Evolutionary conservation across 768 basidiomycete genomes (phyloP), one percentile per base, ranked within the genome.

Genomic region (Cystobasidium onofrii): DNA sequence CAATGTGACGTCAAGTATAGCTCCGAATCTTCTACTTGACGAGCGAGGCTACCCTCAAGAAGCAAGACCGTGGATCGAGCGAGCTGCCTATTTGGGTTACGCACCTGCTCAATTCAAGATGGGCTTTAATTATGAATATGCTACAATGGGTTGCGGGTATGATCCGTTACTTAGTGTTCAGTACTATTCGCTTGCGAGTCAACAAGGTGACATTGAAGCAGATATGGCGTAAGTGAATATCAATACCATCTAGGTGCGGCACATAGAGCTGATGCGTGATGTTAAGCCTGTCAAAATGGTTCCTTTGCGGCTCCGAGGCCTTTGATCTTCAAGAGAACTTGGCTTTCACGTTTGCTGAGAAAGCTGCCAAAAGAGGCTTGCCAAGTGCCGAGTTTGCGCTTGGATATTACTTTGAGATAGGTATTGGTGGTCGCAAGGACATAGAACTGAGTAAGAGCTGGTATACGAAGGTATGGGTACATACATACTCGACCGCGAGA

Each of bases 391-490:
- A 93, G 80, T 97, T 97, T 80, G 95, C 93, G 0, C 88, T 97
- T 86, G 95, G 94, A 0, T 97, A 97, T 80, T 98, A 95, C 80
- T 85, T 85, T 43, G 94, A 97, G 81, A 90, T 97, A 0, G 95
- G 95, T 1, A 89, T 98, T 6, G 93, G 92, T 0, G 87, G 88
- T 0, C 71, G 78, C 13, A 81, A 78, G 52, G 83, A 84, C 73
- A 57, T 81, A 43, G 85, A 84, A 0, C 83, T 83, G 7, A 90
- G 93, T 0, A 83, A 84, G 73, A 85, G 82, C 79, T 98, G 93
- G 92, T 98, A 98, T 81, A n/a, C 12, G 12, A 62, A 25, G 33
- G 46, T 50, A 50, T 50, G 46, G 4, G 9, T 50, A 7, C 17
- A 1, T 44, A 17, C 33, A n/a, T 61, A 18, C 29, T 25, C 17